phyloP scores from a whole-genome alignment of 176 grass and related monocot species.

The Secale cereale region DNA sequence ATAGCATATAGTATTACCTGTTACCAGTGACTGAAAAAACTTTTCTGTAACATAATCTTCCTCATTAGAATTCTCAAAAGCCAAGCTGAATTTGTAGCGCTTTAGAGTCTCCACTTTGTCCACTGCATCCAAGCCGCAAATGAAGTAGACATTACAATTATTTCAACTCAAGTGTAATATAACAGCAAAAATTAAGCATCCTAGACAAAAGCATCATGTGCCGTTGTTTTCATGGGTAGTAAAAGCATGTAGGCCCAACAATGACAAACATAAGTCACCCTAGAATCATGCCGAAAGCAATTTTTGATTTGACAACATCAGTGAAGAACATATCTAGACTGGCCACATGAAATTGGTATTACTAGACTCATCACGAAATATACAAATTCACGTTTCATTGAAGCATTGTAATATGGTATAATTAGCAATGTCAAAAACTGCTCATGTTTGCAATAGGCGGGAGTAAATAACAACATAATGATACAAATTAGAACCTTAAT shows the following conservation, averaged over 20 bases:
- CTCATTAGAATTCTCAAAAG: slow-evolving; percentile 99
- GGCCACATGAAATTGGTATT: background rate
- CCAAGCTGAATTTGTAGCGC: slow-evolving; percentile 97
- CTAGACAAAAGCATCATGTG: slow-evolving; percentile 4
- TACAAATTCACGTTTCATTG: background rate
- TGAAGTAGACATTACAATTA: background rate
- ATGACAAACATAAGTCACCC: background rate
- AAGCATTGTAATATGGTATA: background rate
- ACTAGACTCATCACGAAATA: background rate
- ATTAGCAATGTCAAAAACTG: background rate
- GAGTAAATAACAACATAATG: background rate
- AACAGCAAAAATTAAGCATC: slow-evolving; percentile 5
- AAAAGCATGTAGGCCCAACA: background rate
- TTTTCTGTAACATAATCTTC: slow-evolving; percentile 99
- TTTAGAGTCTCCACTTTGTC: slow-evolving; percentile 90
- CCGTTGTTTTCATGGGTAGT: background rate
- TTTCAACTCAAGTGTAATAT: background rate
- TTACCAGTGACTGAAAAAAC: slow-evolving; percentile 95
- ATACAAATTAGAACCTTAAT: background rate
- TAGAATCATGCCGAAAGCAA: background rate
- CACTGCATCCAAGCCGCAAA: slow-evolving; percentile 53
- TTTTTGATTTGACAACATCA: background rate
- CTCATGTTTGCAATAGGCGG: background rate
- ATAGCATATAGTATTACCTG: slow-evolving; percentile 48
- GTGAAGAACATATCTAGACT: background rate